A percentile compares a stretch with the other conserved stretches of the same genome.
phyloP scores from a whole-genome alignment of 768 basidiomycete species.

The Boletus pseudopeckii region DNA sequence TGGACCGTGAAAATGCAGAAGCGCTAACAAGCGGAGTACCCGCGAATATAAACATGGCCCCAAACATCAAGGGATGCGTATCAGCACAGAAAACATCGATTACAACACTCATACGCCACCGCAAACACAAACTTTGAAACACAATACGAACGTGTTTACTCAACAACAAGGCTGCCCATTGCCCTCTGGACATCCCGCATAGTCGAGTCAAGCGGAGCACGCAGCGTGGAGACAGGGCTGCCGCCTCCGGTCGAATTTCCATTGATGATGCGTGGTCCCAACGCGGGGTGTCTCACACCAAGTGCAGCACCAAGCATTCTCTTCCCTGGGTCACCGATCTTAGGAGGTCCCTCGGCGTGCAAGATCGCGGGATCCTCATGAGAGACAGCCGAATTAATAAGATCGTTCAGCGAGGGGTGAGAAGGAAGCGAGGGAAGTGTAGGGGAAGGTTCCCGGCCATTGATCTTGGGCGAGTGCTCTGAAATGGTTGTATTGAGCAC shows the following conservation, averaged over 20 bases:
- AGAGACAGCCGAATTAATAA: constrained; percentile 70
- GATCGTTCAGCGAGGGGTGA: constrained; percentile 80
- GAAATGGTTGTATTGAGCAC: constrained; percentile 46
- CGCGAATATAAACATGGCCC: constrained; percentile 20
- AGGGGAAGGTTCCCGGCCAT: constrained; percentile 72
- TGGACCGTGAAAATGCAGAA: constrained; percentile 15
- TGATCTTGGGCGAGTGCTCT: constrained; percentile 42
- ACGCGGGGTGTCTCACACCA: constrained; percentile 75
- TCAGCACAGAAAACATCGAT: constrained; percentile 20
- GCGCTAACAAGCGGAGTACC: constrained; percentile 5
- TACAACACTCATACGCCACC: constrained; percentile 20
- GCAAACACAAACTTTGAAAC: constrained; percentile 13
- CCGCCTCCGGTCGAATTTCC: constrained; percentile 37
- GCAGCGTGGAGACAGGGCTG: constrained; percentile 20
- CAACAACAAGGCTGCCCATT: constrained; percentile 73
- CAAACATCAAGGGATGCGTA: constrained; percentile 20
- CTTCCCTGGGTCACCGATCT: constrained; percentile 86
- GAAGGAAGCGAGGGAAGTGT: constrained; percentile 77
- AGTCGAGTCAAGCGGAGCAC: constrained; percentile 49
- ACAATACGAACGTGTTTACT: constrained; percentile 41
- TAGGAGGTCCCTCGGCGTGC: constrained; percentile 52
- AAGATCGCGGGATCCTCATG: constrained; percentile 67
- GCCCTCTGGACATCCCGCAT: constrained; percentile 71
- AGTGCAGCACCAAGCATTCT: constrained; percentile 86
- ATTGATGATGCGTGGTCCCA: constrained; percentile 57